These are phyloP conservation scores for Rhodosporidiobolus sp. DNA, from an alignment of 768 basidiomycete species.

Conservation along the genomic window DNA sequence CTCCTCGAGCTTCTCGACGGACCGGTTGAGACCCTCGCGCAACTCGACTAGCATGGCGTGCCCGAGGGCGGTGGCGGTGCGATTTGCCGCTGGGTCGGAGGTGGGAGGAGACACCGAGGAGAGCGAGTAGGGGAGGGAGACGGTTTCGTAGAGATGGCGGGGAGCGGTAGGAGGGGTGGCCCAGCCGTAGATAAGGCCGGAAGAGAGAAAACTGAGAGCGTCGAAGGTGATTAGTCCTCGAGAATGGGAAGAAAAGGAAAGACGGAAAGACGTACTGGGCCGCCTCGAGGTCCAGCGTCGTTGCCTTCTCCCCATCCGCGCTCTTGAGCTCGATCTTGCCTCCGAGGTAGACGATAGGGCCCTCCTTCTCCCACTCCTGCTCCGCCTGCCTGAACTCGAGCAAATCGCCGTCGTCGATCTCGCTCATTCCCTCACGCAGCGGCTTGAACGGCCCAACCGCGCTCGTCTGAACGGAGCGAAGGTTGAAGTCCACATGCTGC, in stretches of 20 bases:
- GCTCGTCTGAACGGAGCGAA: slow-evolving; percentile 22
- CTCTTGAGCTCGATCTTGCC: slow-evolving; percentile 15
- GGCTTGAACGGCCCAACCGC: slow-evolving; percentile 21
- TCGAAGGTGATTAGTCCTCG: background rate
- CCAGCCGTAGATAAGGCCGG: slow-evolving; percentile 39
- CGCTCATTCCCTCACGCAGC: background rate
- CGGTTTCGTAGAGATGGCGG: slow-evolving; percentile 14
- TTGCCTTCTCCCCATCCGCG: background rate
- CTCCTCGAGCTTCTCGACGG: slow-evolving; percentile 2
- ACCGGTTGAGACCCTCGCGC: background rate
- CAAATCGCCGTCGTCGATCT: slow-evolving; percentile 24
- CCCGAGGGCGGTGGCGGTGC: slow-evolving; percentile 14
- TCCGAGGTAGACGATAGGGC: slow-evolving; percentile 20
- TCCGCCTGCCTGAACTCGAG: background rate
- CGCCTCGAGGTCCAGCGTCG: slow-evolving; percentile 40
- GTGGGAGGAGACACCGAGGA: background rate
- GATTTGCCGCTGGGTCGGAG: background rate
- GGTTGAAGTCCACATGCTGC: slow-evolving; percentile 17
- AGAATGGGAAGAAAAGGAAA: too few species aligned
- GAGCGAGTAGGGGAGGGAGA: slow-evolving; percentile 14
- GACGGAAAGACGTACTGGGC: slow-evolving; percentile 35
- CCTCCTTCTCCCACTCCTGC: slow-evolving; percentile 33
- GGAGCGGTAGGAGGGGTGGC: slow-evolving; percentile 23
- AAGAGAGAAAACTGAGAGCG: slow-evolving; percentile 33
- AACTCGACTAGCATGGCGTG: slow-evolving; percentile 17